Percentiles rank a stretch among this genome's conserved stretches.
Evolutionary conservation across 2,329 filamentous ascomycete species (phyloP).

Genomic region (Metarhizium album): DNA sequence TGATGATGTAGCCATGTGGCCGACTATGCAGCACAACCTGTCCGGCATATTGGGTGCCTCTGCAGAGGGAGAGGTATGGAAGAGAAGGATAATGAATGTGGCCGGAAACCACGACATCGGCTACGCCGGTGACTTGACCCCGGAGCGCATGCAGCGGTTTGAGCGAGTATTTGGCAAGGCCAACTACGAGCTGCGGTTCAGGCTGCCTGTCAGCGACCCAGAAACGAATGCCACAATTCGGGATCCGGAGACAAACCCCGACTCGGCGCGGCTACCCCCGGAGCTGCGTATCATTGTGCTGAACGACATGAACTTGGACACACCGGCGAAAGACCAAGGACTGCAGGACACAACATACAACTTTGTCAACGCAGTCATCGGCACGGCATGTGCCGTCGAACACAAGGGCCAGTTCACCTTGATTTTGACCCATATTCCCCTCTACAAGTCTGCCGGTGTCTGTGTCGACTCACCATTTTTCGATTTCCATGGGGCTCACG

Average conservation of each 20-base stretch:
- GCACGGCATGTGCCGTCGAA: constrained; percentile 48
- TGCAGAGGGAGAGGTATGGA: constrained; percentile 48
- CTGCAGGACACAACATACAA: constrained; percentile 68
- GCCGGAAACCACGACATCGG: constrained; percentile 95
- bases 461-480: constrained; percentile 83
- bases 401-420: constrained; percentile 62
- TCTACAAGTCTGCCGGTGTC: constrained; percentile 71
- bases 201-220: constrained; percentile 37
- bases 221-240: constrained; percentile 29
- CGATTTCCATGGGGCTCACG: constrained; percentile 57
- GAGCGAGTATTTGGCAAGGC: constrained; percentile 75
- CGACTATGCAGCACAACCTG: constrained; percentile 37
- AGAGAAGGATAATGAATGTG: constrained; percentile 72
- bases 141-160: constrained; percentile 67
- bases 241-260: constrained; percentile 31
- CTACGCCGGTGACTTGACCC: constrained; percentile 82
- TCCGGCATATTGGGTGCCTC: constrained; percentile 36
- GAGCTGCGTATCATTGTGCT: constrained; percentile 75
- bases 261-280: constrained; percentile 42
- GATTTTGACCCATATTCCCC: constrained; percentile 81
- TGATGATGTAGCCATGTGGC: constrained; percentile 40
- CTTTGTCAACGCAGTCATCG: constrained; percentile 63
- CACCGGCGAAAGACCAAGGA: constrained; percentile 54
- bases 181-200: constrained; percentile 81
- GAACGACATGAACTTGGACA: constrained; percentile 91